Conservation (phyloP, 2,329 filamentous ascomycete species). For the Truncatella angustata region DNA sequence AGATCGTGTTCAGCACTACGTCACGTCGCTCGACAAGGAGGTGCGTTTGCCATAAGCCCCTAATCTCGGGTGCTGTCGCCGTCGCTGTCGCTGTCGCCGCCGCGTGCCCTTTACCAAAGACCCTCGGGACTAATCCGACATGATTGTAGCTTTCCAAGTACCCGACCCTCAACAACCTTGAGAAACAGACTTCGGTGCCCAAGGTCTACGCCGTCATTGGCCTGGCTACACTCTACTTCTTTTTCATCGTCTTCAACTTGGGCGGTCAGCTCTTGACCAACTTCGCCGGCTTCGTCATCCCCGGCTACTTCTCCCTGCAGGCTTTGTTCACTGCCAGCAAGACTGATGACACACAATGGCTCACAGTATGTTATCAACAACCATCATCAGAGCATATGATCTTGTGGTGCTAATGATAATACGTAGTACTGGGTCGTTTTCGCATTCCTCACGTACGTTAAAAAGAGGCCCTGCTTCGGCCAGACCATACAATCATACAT, state of each 20-base stretch:
- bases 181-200: conserved; percentile 78
- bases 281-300: conserved; percentile 78
- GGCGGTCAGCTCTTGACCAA: conserved; percentile 86
- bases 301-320: conserved; percentile 79
- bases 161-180: conserved; percentile 77
- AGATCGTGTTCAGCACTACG: conserved; percentile 73
- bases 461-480: no score
- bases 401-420: conserved; percentile 30
- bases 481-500: no score
- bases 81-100: no score
- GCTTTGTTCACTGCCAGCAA: conserved; percentile 72
- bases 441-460: conserved; percentile 68
- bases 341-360: conserved; percentile 78
- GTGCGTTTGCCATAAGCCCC: no score
- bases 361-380: conserved; percentile 56
- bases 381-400: neutral
- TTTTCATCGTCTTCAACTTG: conserved; percentile 90
- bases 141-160: conserved; percentile 75
- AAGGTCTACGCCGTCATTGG: conserved; percentile 84
- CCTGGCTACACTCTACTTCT: conserved; percentile 76
- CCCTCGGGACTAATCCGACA: conserved; percentile 16
- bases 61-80: no score
- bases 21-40: conserved; percentile 80
- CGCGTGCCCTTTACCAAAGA: conserved; percentile 12
- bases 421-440: conserved; percentile 84